Conservation (phyloP, 495 filamentous ascomycete genomes). For the Massariosphaeria phaeospora region DNA sequence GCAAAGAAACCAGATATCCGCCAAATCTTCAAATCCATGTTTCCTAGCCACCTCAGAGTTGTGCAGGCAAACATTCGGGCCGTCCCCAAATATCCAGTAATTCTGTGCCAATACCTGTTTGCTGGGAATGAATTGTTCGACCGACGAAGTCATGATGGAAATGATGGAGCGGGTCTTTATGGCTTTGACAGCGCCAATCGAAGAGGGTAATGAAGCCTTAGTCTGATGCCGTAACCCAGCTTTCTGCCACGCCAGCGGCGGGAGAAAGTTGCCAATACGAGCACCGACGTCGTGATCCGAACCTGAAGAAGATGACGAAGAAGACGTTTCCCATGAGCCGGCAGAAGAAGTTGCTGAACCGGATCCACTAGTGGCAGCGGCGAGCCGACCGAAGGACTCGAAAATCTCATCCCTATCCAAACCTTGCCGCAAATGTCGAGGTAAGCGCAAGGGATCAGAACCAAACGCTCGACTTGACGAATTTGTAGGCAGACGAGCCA, state of each 20-base stretch:
- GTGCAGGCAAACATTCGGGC: conserved; percentile 69
- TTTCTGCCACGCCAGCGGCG: conserved; percentile 52
- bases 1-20: conserved; percentile 78
- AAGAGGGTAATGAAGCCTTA: conserved; percentile 50
- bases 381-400: conserved; percentile 81
- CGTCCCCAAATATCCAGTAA: conserved; percentile 81
- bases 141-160: conserved; percentile 56
- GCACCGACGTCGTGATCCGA: conserved; percentile 60
- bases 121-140: conserved; percentile 61
- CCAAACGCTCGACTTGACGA: too few species aligned
- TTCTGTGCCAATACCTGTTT: conserved; percentile 68
- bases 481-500: too few species aligned
- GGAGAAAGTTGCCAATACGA: conserved; percentile 48
- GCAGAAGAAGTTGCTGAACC: conserved; percentile 49
- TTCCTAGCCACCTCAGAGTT: conserved; percentile 74
- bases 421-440: conserved; percentile 57
- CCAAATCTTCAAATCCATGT: conserved; percentile 67
- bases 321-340: conserved; percentile 57
- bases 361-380: conserved; percentile 44
- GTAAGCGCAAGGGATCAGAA: conserved; percentile 57
- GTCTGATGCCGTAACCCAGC: conserved; percentile 45
- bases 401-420: conserved; percentile 61
- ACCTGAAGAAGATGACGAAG: conserved; percentile 50
- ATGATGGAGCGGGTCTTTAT: conserved; percentile 53
- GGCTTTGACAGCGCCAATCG: conserved; percentile 36